A percentile compares a stretch with the other conserved stretches of the same genome.
phyloP scores from a whole-genome alignment of 495 filamentous ascomycete species.

The Apiosordaria backusii region DNA sequence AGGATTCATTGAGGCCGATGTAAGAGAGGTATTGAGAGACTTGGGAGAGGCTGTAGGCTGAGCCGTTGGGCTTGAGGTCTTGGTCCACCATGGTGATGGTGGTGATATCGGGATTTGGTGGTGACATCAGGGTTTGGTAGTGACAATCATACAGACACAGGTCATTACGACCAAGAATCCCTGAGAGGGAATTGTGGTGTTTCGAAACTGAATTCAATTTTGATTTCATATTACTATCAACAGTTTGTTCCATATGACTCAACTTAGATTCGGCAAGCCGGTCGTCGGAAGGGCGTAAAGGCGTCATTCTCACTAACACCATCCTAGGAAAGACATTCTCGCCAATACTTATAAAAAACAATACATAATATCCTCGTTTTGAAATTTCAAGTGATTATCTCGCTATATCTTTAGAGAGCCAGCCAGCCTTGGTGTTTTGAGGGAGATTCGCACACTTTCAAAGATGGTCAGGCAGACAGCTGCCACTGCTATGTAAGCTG shows the following conservation, averaged over 20 bases:
- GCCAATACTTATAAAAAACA: neutral
- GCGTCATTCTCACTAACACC: conserved; percentile 10
- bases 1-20: conserved; percentile 29
- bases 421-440: too few species aligned
- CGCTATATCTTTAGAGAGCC: too few species aligned
- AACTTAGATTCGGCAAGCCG: neutral
- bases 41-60: conserved; percentile 23
- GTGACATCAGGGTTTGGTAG: neutral
- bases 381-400: too few species aligned
- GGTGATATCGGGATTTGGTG: too few species aligned
- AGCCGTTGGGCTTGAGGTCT: conserved; percentile 6
- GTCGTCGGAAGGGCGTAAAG: conserved; percentile 18
- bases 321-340: neutral
- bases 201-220: neutral
- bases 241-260: conserved; percentile 5
- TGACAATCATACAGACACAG: neutral
- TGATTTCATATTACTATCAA: too few species aligned
- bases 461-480: too few species aligned
- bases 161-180: too few species aligned
- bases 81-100: neutral
- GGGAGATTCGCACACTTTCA: too few species aligned
- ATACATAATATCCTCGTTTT: too few species aligned
- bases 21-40: conserved; percentile 27
- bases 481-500: too few species aligned
- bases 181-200: too few species aligned